A percentile compares a stretch with the other conserved stretches of the same genome.
Conservation (phyloP, 306 rosid genomes). For the Acacia melanoxylon region DNA sequence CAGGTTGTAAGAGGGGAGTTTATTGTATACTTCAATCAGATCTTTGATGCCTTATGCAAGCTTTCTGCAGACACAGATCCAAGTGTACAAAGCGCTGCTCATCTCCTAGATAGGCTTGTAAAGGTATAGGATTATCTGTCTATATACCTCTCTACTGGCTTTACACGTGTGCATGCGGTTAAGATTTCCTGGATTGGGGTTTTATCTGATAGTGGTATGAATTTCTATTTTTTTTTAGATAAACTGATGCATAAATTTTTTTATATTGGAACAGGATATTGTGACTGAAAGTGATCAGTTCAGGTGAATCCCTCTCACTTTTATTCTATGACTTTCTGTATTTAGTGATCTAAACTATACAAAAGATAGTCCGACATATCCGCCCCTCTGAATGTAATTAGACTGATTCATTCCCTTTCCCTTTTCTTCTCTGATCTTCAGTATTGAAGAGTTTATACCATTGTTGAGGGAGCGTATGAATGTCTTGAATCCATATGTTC, state of each 20-base stretch:
- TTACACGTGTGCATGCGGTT: background rate
- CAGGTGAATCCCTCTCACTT: conserved; percentile 57
- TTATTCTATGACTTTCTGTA: conserved; percentile 15
- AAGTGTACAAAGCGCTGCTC: conserved; percentile 97
- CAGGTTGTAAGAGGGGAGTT: conserved; percentile 99
- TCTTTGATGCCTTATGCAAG: conserved; percentile 97
- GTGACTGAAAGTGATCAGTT: conserved; percentile 99
- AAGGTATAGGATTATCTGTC: conserved; percentile 56
- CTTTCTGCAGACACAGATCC: conserved; percentile 96
- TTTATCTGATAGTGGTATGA: conserved; percentile 26
- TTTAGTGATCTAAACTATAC: conserved; percentile 21
- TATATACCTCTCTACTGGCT: conserved; percentile 1
- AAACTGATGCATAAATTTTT: conserved; percentile 22
- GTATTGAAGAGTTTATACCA: conserved; percentile 98
- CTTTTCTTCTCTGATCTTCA: conserved; percentile 39
- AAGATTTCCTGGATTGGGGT: conserved; percentile 1
- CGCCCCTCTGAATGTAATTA: conserved; percentile 27
- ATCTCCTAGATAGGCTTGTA: conserved; percentile 95
- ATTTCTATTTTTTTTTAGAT: background rate
- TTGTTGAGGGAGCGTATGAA: conserved; percentile 99
- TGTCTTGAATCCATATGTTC: conserved; percentile 94
- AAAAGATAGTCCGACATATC: conserved; percentile 21
- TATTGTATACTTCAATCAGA: conserved; percentile 90
- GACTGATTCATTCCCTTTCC: conserved; percentile 22
- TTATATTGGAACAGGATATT: conserved; percentile 79